phyloP scores from a whole-genome alignment of 306 rosid species.

The Vigna mungo region DNA sequence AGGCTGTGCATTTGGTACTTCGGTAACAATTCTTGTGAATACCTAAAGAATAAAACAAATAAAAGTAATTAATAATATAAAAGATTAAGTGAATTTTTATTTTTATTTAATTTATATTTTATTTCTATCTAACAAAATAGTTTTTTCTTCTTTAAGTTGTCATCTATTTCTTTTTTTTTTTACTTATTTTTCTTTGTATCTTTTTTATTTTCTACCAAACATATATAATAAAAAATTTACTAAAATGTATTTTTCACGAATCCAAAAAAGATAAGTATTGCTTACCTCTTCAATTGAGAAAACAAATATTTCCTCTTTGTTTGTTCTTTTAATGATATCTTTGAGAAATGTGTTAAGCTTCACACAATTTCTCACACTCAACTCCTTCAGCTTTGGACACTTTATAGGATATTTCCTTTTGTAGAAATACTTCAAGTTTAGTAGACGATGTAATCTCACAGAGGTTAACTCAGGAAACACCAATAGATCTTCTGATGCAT shows the following conservation, averaged over 20 bases:
- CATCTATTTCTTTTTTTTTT: no score
- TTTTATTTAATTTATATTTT: no score
- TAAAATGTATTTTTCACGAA: no score
- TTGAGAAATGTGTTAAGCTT: background rate
- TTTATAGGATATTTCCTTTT: background rate
- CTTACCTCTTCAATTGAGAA: slow-evolving; percentile 3
- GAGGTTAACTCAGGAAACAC: background rate
- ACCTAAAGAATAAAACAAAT: background rate
- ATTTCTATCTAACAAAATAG: no score
- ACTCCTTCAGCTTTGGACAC: slow-evolving; percentile 10
- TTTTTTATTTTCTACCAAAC: no score
- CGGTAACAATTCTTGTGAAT: background rate
- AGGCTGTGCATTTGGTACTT: background rate
- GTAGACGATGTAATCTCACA: fast-evolving
- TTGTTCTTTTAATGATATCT: background rate
- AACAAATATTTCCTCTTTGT: background rate
- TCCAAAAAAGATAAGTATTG: background rate
- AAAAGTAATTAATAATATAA: no score
- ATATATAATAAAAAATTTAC: no score
- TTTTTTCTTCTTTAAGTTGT: no score
- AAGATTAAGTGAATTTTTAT: no score
- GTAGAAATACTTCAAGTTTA: background rate
- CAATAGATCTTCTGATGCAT: background rate
- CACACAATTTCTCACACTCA: background rate
- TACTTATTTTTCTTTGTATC: no score